These are phyloP conservation scores for Solanum lycopersicoides DNA, from an alignment of 257 asterid genomes.

Conservation along the genomic window DNA sequence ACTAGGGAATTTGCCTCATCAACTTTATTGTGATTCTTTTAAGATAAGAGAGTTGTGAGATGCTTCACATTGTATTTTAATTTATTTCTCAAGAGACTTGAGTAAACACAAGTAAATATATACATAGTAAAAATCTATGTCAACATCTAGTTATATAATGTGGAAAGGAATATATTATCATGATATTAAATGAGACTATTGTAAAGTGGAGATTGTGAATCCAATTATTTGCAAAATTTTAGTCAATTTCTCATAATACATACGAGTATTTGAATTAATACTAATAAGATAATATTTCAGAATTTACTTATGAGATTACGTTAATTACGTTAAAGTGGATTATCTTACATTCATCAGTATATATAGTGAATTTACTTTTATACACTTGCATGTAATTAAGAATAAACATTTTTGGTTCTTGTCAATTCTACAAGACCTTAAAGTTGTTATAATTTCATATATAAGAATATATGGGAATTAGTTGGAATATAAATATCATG, in stretches of 20 bases:
- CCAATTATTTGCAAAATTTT: not conserved
- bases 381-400: not conserved
- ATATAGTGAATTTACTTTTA: not conserved
- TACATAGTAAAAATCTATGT: not conserved
- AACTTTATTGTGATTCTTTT: not conserved
- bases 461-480: not conserved
- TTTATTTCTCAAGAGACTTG: not conserved
- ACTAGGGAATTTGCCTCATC: not conserved
- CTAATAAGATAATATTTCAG: not conserved
- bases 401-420: not conserved
- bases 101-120: not conserved
- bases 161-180: not conserved
- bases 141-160: not conserved
- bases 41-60: not conserved
- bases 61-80: not conserved
- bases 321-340: not conserved
- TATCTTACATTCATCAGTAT: not conserved
- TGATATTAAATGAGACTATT: not conserved
- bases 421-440: not conserved
- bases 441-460: not conserved
- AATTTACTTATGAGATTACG: not conserved
- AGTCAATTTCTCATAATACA: not conserved
- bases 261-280: not conserved
- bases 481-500: not conserved
- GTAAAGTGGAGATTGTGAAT: not conserved